Evolutionary conservation across 768 basidiomycete species (phyloP), one percentile per base, ranked within the genome.

Genomic region (Calvatia gigantea): DNA sequence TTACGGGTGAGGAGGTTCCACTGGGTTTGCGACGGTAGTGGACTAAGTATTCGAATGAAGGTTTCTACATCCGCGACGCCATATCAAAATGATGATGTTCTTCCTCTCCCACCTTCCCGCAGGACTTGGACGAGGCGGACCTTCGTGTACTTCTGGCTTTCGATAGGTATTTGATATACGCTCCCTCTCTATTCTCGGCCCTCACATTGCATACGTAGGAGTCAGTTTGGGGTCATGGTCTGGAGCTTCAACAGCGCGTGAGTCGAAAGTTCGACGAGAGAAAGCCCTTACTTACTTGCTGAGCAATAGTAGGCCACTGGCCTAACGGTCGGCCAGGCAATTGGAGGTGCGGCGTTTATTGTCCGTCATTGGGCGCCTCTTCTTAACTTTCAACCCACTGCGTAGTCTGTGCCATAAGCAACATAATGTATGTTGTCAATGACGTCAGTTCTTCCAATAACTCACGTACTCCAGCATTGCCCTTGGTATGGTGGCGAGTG

Each of bases 121-220:
- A 52, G 41, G 23, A 52, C 51, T 19, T 52, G 51, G 51, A 52
- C 51, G 17, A 52, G 32, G 19, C 38, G 51, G 15, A 43, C 41
- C 8, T 52, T 52, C 15, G 39, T 52, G 15, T 52, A 52, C 28
- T 52, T 52, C 27, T 52, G 51, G 51, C 41, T 52, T 6, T 31
- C 51, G 6, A 43, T 52, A 8, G 39, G 51, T 52, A 32, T 12
- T 25, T 41, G 41, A n/a, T n/a, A 15, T 41, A 43, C 42, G 21
- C 19, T 21, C 19, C 2, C 15, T 32, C 29, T 15, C 28, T 6
- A 8, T 4, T 17, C 0, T 9, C 11, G 8, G 41, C 19, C 14
- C 3, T 42, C 19, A 42, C 11, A 8, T 11, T 8, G 9, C 39
- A 37, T 42, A 11, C n/a, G 15, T 5, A 51, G 50, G 33, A n/a